These are phyloP conservation scores for Aspergillus sclerotiicarbonarius DNA, from an alignment of 495 filamentous ascomycete species.

Conservation along the genomic window DNA sequence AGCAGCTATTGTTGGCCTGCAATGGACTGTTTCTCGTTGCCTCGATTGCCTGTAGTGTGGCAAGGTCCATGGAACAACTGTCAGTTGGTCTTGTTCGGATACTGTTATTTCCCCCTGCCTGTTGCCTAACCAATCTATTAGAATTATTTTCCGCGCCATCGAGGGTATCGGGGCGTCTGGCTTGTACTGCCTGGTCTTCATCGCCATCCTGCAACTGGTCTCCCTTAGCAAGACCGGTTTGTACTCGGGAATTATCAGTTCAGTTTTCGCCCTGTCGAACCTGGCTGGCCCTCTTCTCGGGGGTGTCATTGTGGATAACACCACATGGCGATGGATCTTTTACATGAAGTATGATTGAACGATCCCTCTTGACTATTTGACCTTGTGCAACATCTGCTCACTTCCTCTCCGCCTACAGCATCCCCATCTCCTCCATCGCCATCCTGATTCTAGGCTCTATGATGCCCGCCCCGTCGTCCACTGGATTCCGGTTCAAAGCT, in stretches of 20 bases:
- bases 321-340: slow-evolving; percentile 13
- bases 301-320: slow-evolving; percentile 6
- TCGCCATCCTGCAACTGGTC: background rate
- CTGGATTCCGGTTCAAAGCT: too few relatives aligned
- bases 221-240: background rate
- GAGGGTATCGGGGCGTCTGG: slow-evolving; percentile 8
- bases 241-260: slow-evolving; percentile 9
- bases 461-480: background rate
- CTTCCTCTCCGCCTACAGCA: too few relatives aligned
- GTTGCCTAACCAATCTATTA: background rate
- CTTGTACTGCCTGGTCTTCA: slow-evolving; percentile 3
- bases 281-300: slow-evolving; percentile 8
- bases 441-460: background rate
- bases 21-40: too few relatives aligned
- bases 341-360: slow-evolving; percentile 6
- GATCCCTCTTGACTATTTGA: background rate
- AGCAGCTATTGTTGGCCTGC: too few relatives aligned
- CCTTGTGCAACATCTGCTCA: background rate
- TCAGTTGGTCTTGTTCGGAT: background rate
- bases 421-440: background rate
- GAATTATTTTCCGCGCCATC: slow-evolving; percentile 9
- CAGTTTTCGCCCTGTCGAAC: slow-evolving; percentile 6
- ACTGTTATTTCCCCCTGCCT: too few relatives aligned
- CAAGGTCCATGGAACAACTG: slow-evolving; percentile 6
- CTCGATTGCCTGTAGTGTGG: slow-evolving; percentile 3